These are phyloP conservation scores for Wallacemonas rigidus DNA, from an alignment of 208 protist species.

Conservation along the genomic window DNA sequence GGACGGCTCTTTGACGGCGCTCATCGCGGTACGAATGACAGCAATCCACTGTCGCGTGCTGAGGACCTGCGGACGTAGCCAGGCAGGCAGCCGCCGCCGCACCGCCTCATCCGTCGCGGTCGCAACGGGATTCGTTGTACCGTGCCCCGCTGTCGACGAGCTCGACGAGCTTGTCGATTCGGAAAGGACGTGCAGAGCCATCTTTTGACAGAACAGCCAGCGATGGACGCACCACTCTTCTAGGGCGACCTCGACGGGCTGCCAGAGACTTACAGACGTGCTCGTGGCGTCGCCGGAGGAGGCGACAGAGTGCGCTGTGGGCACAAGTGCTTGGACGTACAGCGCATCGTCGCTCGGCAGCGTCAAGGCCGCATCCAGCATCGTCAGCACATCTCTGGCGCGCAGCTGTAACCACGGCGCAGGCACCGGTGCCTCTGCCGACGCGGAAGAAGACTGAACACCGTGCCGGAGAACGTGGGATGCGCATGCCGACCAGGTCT, in stretches of 20 bases:
- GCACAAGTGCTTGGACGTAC: slow-evolving; percentile 7
- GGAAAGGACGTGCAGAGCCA: neutral
- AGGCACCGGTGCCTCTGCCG: neutral
- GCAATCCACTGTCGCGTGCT: slow-evolving; percentile 24
- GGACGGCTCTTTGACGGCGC: slow-evolving; percentile 10
- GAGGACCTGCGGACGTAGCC: slow-evolving; percentile 5
- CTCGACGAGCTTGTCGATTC: slow-evolving; percentile 10
- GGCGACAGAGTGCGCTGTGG: neutral
- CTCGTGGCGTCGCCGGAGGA: too few relatives aligned
- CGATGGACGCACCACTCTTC: slow-evolving; percentile 64
- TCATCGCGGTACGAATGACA: slow-evolving; percentile 22
- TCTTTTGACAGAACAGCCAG: slow-evolving; percentile 22
- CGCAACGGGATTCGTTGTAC: neutral
- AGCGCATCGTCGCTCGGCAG: slow-evolving; percentile 32
- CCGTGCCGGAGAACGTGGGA: slow-evolving; percentile 2
- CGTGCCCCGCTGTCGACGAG: neutral
- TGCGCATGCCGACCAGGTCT: slow-evolving; percentile 1
- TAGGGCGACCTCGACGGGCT: slow-evolving; percentile 24
- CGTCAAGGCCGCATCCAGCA: slow-evolving; percentile 24
- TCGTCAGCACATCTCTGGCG: slow-evolving; percentile 18
- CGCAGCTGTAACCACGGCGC: slow-evolving; percentile 19
- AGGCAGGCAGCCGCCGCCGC: neutral
- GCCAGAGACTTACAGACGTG: neutral
- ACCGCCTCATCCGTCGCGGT: neutral
- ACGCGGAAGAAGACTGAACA: neutral